Evolutionary conservation across 2,329 filamentous ascomycete species (phyloP).

Genomic region (Claviceps africana): DNA sequence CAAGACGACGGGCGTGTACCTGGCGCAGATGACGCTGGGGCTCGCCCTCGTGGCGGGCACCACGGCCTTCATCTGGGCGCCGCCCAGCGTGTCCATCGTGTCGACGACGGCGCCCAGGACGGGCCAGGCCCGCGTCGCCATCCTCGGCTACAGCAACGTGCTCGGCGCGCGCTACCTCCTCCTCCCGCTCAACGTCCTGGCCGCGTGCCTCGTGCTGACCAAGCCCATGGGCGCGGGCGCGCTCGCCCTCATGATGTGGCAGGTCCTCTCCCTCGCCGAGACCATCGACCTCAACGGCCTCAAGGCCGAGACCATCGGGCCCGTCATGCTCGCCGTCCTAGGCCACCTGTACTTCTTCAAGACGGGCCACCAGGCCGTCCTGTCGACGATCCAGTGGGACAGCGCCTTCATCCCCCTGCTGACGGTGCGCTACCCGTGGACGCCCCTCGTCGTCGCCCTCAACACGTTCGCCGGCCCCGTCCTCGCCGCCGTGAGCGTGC

Average conservation of each 20-base stretch:
- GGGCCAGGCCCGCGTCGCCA: constrained; percentile 48
- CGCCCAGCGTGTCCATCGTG: constrained; percentile 67
- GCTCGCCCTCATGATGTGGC: constrained; percentile 71
- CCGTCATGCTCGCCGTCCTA: constrained; percentile 71
- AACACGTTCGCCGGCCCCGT: constrained; percentile 90
- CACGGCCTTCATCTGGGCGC: constrained; percentile 72
- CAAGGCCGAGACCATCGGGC: constrained; percentile 61
- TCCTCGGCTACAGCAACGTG: constrained; percentile 86
- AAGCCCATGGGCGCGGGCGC: constrained; percentile 91
- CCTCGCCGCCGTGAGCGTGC: constrained; percentile 63
- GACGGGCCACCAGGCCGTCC: constrained; percentile 83
- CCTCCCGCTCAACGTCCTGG: constrained; percentile 63
- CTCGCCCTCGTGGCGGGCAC: constrained; percentile 73
- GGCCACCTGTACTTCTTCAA: constrained; percentile 96
- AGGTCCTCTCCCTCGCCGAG: constrained; percentile 66
- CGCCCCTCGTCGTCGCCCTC: constrained; percentile 62
- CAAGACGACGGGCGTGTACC: constrained; percentile 59
- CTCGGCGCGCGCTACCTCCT: constrained; percentile 83
- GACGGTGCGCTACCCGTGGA: constrained; percentile 78
- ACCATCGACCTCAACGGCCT: constrained; percentile 47
- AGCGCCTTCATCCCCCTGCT: constrained; percentile 80
- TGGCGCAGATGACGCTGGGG: constrained; percentile 69
- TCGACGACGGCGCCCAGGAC: constrained; percentile 27
- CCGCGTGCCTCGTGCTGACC: constrained; percentile 65
- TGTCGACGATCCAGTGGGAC: constrained; percentile 91